These are phyloP conservation scores for Spathaspora boniae DNA, from an alignment of 805 yeast species.

Conservation along the genomic window DNA sequence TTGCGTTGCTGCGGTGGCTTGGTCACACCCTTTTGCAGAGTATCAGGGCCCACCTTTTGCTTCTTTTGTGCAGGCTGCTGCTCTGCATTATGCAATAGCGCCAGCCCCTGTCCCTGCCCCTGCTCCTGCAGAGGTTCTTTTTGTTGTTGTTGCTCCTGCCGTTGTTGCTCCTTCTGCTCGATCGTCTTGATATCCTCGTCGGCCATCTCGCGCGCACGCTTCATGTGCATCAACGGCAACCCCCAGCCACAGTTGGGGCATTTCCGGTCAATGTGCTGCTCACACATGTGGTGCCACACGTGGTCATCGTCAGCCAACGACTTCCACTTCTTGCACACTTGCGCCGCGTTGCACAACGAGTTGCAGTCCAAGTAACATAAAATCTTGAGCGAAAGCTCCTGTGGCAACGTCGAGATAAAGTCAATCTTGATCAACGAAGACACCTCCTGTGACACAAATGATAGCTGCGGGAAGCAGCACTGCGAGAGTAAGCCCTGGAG, in stretches of 20 bases:
- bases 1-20: constrained; percentile 6
- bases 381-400: constrained; percentile 80
- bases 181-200: constrained; percentile 13
- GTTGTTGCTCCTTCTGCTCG: constrained; percentile 10
- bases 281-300: constrained; percentile 98
- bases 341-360: constrained; percentile 91
- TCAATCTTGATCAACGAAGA: constrained; percentile 80
- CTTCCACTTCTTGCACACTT: constrained; percentile 86
- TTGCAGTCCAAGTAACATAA: constrained; percentile 88
- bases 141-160: background rate
- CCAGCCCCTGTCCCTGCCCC: background rate
- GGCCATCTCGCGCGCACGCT: constrained; percentile 53
- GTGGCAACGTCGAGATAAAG: constrained; percentile 79
- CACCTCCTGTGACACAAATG: constrained; percentile 80
- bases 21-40: constrained; percentile 6
- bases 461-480: constrained; percentile 93
- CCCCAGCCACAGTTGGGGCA: constrained; percentile 99
- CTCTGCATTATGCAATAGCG: background rate
- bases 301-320: constrained; percentile 90
- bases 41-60: background rate
- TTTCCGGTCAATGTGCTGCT: constrained; percentile 94
- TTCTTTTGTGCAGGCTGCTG: background rate
- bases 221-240: constrained; percentile 88
- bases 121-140: background rate
- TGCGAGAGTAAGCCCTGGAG: constrained; percentile 81